A percentile compares a stretch with the other conserved stretches of the same genome.
These are phyloP conservation scores for Argentina anserina DNA, from an alignment of 306 rosid genomes.

Conservation along the genomic window DNA sequence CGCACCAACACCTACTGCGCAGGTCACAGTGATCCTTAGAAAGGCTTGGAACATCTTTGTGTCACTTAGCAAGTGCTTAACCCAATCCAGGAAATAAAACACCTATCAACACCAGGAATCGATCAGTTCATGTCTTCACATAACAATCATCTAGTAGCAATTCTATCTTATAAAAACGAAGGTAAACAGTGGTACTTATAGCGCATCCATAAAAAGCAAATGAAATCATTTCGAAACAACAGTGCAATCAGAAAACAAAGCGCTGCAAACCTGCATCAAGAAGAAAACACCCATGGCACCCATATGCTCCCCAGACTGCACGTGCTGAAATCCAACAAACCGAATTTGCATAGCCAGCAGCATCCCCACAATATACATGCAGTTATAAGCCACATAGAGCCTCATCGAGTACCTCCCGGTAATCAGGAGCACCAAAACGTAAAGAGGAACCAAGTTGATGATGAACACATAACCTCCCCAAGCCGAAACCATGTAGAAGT, in stretches of 20 bases:
- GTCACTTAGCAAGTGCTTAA: constrained; percentile 75
- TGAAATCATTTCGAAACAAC: too few relatives aligned
- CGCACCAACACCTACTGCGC: constrained; percentile 71
- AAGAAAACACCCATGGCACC: constrained; percentile 99
- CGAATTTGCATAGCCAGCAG: constrained; percentile 98
- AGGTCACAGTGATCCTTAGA: constrained; percentile 85
- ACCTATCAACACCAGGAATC: constrained; percentile 55
- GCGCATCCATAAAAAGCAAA: background rate
- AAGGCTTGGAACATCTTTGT: constrained; percentile 78
- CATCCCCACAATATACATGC: constrained; percentile 91
- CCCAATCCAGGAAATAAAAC: constrained; percentile 92
- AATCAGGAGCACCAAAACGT: constrained; percentile 78
- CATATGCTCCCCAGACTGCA: constrained; percentile 99
- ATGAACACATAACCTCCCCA: constrained; percentile 99
- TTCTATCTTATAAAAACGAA: background rate
- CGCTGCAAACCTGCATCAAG: constrained; percentile 87
- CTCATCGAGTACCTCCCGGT: constrained; percentile 92
- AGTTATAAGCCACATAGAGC: constrained; percentile 85
- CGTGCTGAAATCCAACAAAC: constrained; percentile 97
- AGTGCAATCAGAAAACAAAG: background rate
- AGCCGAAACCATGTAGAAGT: constrained; percentile 97
- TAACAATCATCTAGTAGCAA: background rate
- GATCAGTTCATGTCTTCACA: too few relatives aligned
- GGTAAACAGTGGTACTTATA: background rate
- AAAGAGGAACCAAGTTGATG: constrained; percentile 79